Evolutionary conservation across 1,284 basidiomycete species (phyloP).

Genomic region (Ustilago curta): DNA sequence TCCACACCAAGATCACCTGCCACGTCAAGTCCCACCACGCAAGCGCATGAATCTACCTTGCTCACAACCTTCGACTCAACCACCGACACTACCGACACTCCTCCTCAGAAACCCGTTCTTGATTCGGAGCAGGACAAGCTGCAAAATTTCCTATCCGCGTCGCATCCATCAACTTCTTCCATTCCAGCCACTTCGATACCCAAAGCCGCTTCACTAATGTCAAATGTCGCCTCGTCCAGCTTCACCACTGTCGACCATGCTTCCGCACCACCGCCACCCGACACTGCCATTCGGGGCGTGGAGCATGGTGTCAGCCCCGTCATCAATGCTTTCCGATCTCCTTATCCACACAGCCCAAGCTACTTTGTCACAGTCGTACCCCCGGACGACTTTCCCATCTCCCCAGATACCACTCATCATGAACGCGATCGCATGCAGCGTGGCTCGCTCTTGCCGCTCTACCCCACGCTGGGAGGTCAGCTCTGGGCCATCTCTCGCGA

Average conservation of each 20-base stretch:
- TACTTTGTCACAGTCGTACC: slow-evolving; percentile 60
- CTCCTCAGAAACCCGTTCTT: background rate
- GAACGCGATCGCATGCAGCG: slow-evolving; percentile 46
- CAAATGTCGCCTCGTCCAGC: slow-evolving; percentile 12
- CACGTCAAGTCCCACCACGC: slow-evolving; percentile 14
- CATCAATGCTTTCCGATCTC: slow-evolving; percentile 35
- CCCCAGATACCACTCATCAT: slow-evolving; percentile 18
- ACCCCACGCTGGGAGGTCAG: slow-evolving; percentile 65
- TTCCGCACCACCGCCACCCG: background rate
- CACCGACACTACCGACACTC: slow-evolving; percentile 3
- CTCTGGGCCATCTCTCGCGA: slow-evolving; percentile 68
- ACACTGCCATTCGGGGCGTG: slow-evolving; percentile 3
- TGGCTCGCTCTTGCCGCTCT: slow-evolving; percentile 64
- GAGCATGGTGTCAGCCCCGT: slow-evolving; percentile 45
- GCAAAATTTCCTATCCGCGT: slow-evolving; percentile 1
- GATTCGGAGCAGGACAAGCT: slow-evolving; percentile 16
- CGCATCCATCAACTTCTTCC: background rate
- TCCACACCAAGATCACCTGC: slow-evolving; percentile 13
- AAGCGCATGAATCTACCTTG: slow-evolving; percentile 22
- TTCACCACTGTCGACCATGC: background rate
- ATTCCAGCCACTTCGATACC: slow-evolving; percentile 2
- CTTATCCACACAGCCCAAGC: slow-evolving; percentile 40
- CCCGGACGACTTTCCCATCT: slow-evolving; percentile 39
- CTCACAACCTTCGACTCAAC: slow-evolving; percentile 26
- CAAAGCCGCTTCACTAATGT: background rate